Conservation (phyloP, 73 alveolate species). For the Stentor coeruleus region DNA sequence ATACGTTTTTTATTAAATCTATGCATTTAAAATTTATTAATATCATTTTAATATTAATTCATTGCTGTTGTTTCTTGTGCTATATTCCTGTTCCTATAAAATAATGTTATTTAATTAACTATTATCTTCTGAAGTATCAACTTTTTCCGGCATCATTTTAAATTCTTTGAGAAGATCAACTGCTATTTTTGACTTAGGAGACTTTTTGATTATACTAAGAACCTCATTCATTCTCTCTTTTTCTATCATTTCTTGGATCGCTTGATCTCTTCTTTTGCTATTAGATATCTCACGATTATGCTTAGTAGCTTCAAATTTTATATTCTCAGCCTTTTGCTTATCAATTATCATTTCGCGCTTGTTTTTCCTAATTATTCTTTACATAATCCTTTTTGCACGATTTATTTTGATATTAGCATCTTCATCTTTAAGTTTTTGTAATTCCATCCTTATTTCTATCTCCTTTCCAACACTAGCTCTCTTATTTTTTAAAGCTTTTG, state of each 20-base stretch:
- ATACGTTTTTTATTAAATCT: no score
- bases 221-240: background rate
- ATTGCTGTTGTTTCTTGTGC: no score
- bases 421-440: background rate
- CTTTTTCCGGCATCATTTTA: background rate
- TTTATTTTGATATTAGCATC: background rate
- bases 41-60: no score
- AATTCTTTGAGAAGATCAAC: background rate
- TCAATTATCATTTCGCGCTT: background rate
- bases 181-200: slow-evolving; percentile 10
- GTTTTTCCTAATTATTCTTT: background rate
- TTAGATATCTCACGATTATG: background rate
- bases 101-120: no score
- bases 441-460: background rate
- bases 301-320: background rate
- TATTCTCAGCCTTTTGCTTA: background rate
- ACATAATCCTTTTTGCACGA: background rate
- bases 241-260: slow-evolving; percentile 12
- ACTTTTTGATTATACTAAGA: background rate
- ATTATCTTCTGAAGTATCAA: background rate
- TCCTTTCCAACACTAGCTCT: background rate
- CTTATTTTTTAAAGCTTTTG: no score
- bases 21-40: no score
- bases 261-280: slow-evolving; percentile 1
- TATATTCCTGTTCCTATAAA: no score